Percentiles rank a stretch among this genome's conserved stretches.
Conservation (phyloP, 1,284 basidiomycete genomes). For the Cutaneotrichosporon sp. region DNA sequence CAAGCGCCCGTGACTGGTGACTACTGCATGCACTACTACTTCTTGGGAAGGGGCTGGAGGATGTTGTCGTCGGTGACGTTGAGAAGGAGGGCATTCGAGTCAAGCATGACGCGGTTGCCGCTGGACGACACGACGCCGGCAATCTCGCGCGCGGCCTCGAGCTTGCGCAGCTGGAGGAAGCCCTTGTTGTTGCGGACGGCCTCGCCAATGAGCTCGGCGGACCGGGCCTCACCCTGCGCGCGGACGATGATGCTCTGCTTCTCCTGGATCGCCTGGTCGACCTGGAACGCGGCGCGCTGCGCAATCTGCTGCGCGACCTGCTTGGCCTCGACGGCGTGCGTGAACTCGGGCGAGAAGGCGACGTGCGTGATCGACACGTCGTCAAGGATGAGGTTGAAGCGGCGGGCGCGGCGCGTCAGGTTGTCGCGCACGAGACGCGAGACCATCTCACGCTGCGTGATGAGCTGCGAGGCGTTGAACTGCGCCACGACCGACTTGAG, state of each 20-base stretch:
- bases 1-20: conserved; percentile 13
- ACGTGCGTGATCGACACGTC: conserved; percentile 99
- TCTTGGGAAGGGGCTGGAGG: conserved; percentile 13
- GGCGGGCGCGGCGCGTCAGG: conserved; percentile 86
- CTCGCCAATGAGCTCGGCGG: conserved; percentile 85
- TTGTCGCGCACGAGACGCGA: conserved; percentile 75
- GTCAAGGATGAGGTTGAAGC: conserved; percentile 95
- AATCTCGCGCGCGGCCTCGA: conserved; percentile 97
- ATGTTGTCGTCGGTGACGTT: conserved; percentile 59
- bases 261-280: conserved; percentile 96
- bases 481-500: conserved; percentile 99
- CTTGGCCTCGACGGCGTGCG: conserved; percentile 92
- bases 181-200: conserved; percentile 86
- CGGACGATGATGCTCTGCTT: conserved; percentile 96
- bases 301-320: conserved; percentile 68
- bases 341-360: conserved; percentile 62
- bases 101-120: conserved; percentile 94
- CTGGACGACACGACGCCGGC: conserved; percentile 71
- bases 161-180: conserved; percentile 91
- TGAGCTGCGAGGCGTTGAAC: conserved; percentile 98
- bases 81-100: conserved; percentile 85
- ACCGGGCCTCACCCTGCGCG: conserved; percentile 98
- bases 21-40: conserved; percentile 16
- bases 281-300: conserved; percentile 97
- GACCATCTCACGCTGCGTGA: conserved; percentile 99